Percentiles rank a stretch among this genome's conserved stretches.
These are phyloP conservation scores for Neobulgaria alba DNA, from an alignment of 2,329 filamentous ascomycete species.

Conservation along the genomic window DNA sequence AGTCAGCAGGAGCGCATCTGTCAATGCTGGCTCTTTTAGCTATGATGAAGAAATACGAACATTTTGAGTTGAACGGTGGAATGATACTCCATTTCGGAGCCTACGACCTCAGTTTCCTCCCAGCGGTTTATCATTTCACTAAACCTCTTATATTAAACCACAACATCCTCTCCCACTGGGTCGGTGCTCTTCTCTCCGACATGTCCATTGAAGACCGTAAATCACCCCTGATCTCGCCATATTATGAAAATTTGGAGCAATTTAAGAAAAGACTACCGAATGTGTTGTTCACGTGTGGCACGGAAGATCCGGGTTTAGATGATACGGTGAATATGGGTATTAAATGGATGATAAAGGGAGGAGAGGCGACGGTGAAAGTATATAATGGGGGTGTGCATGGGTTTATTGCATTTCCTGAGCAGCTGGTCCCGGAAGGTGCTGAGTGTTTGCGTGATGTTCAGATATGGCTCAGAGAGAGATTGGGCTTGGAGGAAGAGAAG, in stretches of 20 bases:
- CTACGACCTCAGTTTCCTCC: slow-evolving; percentile 39
- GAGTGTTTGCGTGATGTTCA: too few species aligned
- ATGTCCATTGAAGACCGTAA: slow-evolving; percentile 34
- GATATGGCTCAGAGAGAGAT: too few species aligned
- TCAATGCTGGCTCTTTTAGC: too few species aligned
- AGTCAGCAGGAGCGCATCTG: too few species aligned
- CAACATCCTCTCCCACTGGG: slow-evolving; percentile 38
- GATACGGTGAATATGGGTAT: slow-evolving; percentile 43
- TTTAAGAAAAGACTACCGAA: slow-evolving; percentile 34
- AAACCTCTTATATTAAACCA: slow-evolving; percentile 34
- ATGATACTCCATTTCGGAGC: slow-evolving; percentile 45
- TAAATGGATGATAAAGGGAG: slow-evolving; percentile 43
- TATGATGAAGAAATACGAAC: too few species aligned
- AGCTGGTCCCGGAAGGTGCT: not conserved
- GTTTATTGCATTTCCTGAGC: slow-evolving; percentile 1
- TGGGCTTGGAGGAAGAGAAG: too few species aligned
- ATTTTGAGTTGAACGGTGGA: too few species aligned
- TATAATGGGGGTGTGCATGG: slow-evolving; percentile 43
- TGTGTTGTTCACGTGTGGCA: slow-evolving; percentile 44
- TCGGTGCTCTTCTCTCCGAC: slow-evolving; percentile 36
- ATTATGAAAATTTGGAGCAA: slow-evolving; percentile 34
- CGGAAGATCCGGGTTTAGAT: slow-evolving; percentile 41
- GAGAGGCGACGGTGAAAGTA: slow-evolving; percentile 40
- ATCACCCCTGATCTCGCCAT: slow-evolving; percentile 37
- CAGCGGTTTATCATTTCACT: slow-evolving; percentile 27